A percentile compares a stretch with the other conserved stretches of the same genome.
phyloP scores from a whole-genome alignment of 192 early-diverging fungal genomes.

The Rhizoclosmatium globosum region DNA sequence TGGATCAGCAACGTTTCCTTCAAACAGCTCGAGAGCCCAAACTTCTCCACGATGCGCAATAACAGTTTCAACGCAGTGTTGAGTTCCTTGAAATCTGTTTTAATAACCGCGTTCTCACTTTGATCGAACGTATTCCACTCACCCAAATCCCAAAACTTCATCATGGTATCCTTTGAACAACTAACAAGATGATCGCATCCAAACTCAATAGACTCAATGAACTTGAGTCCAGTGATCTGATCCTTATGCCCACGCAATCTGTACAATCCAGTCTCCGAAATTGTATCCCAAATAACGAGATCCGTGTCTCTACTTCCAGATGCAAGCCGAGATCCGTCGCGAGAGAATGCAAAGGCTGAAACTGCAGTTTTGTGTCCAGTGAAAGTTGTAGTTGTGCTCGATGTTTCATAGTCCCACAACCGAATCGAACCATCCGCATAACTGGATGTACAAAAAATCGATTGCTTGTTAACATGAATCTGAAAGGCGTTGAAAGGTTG shows the following conservation, averaged over 20 bases:
- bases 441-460: constrained; percentile 37
- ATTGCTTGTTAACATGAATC: constrained; percentile 1
- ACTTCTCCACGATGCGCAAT: constrained; percentile 93
- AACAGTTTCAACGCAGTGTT: constrained; percentile 94
- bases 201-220: constrained; percentile 53
- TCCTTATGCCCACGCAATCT: constrained; percentile 95
- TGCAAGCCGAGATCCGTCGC: constrained; percentile 79
- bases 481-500: not conserved
- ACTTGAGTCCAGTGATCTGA: constrained; percentile 81
- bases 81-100: constrained; percentile 54
- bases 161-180: constrained; percentile 93
- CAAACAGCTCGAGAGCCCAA: constrained; percentile 85
- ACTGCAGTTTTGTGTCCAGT: constrained; percentile 92
- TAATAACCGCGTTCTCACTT: not conserved
- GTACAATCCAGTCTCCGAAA: constrained; percentile 88
- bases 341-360: constrained; percentile 84
- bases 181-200: constrained; percentile 75
- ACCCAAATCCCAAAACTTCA: constrained; percentile 96
- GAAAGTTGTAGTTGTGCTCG: constrained; percentile 65
- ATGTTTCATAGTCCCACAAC: constrained; percentile 75
- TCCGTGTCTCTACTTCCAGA: constrained; percentile 95
- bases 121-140: not conserved
- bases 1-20: not conserved
- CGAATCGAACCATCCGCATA: constrained; percentile 94
- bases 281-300: constrained; percentile 94